Conservation (phyloP, 2,329 filamentous ascomycete species). For the Sordariomycetes sp. region DNA sequence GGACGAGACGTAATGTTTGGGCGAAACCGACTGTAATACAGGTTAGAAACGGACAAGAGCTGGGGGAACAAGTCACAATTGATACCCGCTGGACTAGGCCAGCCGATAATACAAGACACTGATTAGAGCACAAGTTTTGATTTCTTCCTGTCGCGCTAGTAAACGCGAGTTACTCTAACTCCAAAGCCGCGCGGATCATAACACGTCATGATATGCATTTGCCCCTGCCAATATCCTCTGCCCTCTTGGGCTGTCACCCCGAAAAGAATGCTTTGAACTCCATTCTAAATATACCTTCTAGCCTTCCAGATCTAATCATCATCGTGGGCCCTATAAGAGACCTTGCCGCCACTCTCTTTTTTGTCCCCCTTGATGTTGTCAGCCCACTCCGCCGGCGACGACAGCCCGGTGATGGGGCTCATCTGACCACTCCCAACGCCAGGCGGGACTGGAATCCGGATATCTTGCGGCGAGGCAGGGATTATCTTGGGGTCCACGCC, state of each 20-base stretch:
- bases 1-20: not conserved
- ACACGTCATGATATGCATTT: not conserved
- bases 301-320: not conserved
- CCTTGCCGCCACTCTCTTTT: not conserved
- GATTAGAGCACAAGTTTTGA: not conserved
- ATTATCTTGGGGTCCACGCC: conserved; percentile 55
- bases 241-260: not conserved
- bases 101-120: not conserved
- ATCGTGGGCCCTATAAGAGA: conserved; percentile 1
- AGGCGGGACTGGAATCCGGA: conserved; percentile 4
- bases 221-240: not conserved
- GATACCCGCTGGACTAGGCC: not conserved
- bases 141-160: not conserved
- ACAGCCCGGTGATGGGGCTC: conserved; percentile 3
- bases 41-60: conserved; percentile 3
- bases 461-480: conserved; percentile 31
- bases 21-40: not conserved
- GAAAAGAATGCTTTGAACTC: not conserved
- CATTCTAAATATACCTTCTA: not conserved
- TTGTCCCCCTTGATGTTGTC: not conserved
- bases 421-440: conserved; percentile 4
- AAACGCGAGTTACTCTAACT: not conserved
- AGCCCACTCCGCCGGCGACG: not conserved
- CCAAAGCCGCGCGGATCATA: not conserved
- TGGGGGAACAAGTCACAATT: not conserved